Evolutionary conservation across 257 asterid species (phyloP), one percentile per base, ranked within the genome.

Genomic region (Petunia secreta): DNA sequence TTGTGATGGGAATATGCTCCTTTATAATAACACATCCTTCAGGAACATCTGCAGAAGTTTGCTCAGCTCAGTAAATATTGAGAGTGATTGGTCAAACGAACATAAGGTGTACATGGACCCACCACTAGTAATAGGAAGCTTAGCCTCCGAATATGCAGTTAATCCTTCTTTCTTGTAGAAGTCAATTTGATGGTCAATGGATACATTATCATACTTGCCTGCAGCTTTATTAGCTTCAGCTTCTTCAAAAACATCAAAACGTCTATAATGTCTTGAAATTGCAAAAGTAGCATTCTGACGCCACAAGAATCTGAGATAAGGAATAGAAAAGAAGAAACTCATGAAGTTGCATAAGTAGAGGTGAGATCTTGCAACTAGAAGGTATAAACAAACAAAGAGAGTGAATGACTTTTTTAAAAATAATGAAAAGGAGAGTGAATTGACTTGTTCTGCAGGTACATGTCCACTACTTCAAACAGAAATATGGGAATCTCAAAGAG

Each of bases 111-210:
- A 1, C 75, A 85, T 59, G 58, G 76, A 52, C 82, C 36, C 87
- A 96, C 99, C 98, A 79, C 99, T 94, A 55, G 98, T 94, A 85
- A 96, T 91, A 10, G 98, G 98, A 88, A 96, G 98, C 87, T 96
- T 96, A 80, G 92, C 87, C 34, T 88, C 77, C 37, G 98, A 88
- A 83, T 96, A 94, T 25, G 90, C 92, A 75, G 97, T 94, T 85
- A 96, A 86, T 53, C 99, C 98, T 88, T 96, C 99, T 79, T 85
- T 82, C 85, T 85, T 89, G 75, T 96, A 96, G 78, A 94, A 94
- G 63, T 87, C 92, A 82, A 94, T 91, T 85, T 96, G 98, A 85
- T 83, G 53, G 82, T 96, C 97, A 48, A 96, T 91, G 78, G 98
- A 92, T 50, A 53, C 81, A 83, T 96, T 91, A 71, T 91, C 90